Conservation (phyloP, 768 basidiomycete genomes). For the Infundibulicybe gibba region DNA sequence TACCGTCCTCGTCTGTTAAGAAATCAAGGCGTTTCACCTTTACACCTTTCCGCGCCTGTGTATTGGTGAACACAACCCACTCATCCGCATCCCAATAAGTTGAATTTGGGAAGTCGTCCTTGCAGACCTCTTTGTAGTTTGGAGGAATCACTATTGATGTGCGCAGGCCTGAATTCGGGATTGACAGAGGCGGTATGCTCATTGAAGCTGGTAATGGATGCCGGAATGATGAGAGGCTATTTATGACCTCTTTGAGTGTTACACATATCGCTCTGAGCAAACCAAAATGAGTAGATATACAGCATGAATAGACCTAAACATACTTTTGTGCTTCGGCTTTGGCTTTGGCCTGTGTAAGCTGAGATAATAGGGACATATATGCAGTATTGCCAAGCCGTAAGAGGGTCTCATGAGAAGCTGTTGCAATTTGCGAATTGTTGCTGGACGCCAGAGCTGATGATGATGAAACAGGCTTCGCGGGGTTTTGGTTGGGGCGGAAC, state of each 20-base stretch:
- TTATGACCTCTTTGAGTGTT: too few species aligned
- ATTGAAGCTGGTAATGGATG: too few species aligned
- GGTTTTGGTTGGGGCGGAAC: too few species aligned
- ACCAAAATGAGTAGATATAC: too few species aligned
- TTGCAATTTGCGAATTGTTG: too few species aligned
- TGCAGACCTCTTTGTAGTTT: too few species aligned
- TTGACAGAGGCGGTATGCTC: too few species aligned
- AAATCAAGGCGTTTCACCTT: neutral
- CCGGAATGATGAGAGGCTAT: too few species aligned
- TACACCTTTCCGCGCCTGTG: neutral
- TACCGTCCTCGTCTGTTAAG: neutral
- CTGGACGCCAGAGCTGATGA: neutral
- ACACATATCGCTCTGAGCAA: too few species aligned
- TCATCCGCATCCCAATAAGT: neutral
- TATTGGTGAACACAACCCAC: neutral
- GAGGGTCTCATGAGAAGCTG: neutral
- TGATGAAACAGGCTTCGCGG: neutral
- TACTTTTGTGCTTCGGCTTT: neutral
- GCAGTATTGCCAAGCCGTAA: neutral
- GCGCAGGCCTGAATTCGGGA: too few species aligned
- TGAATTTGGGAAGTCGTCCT: neutral
- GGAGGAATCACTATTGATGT: too few species aligned
- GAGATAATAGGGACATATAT: constrained; percentile 1
- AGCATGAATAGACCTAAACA: too few species aligned
- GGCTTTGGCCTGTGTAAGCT: neutral